Base-by-base conservation (phyloP, 352 stramenopile genomes). In the Phytopythium montanum region DNA sequence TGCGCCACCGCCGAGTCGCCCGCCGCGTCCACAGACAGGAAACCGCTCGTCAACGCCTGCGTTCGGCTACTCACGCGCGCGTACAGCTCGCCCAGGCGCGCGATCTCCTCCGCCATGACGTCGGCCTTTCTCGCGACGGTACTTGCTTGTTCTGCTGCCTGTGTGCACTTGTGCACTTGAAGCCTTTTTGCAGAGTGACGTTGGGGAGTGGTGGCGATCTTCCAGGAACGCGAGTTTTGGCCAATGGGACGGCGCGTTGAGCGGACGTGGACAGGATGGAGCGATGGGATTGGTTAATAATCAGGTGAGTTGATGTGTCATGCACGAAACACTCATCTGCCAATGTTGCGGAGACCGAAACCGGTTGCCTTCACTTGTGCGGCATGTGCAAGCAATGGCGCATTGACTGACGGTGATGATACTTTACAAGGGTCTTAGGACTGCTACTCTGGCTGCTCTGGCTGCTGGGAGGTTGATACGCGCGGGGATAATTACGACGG, bases 1-100 rank as follows among this genome's bases (percentile, higher is more conserved):
- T 88, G 76, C 60, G 82, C 70, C 6, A 58, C 51, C 16, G 79
- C 73, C 26, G 64, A 54, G 29, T 68, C 53, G 6, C 42, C 29
- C 16, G n/a, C 54, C 4, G 26, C 26, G 19, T 81, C 55, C 2
- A 81, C 54, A 0, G 53, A 45, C 6, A 89, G 62, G 59, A 76
- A 79, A 2, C 79, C 79, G 51, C 59, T 41, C 26, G 78, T 44
- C 9, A 90, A 72, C 58, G 79, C 75, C 68, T 87, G 78, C 48
- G 76, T 69, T n/a, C 50, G 71, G 60, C 48, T 60, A 46, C 79
- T 76, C 48, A 90, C 69, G n/a, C 74, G 29, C 31, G 64, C 53
- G 56, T 85, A 85, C 36, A 85, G 62, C 34, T 73, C 66, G 19
- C 67, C 72, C 31, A 90, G 62, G 28, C 65, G 66, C 64, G 68